Evolutionary conservation across 129 eudicot genomes (phyloP).

Genomic region (Pittosporum tobira): DNA sequence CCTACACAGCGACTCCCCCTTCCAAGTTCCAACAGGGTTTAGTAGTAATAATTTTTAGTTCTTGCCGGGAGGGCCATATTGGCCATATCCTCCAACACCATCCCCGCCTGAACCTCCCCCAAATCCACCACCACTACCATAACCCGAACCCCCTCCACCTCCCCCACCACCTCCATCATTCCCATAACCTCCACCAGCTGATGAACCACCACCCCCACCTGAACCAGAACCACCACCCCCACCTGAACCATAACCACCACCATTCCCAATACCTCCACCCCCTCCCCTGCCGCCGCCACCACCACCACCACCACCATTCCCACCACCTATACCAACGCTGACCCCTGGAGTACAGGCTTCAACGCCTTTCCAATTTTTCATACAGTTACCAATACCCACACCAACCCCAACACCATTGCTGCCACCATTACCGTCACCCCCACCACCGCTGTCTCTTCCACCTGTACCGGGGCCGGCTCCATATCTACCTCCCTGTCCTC

Average conservation of each 20-base stretch:
- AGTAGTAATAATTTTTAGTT: constrained; percentile 13
- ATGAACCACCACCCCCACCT: constrained; percentile 7
- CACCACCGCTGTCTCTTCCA: constrained; percentile 20
- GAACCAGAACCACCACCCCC: constrained; percentile 14
- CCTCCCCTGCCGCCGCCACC: constrained; percentile 19
- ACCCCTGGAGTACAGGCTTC: constrained; percentile 16
- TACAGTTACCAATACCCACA: constrained; percentile 10
- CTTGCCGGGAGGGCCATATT: constrained; percentile 21
- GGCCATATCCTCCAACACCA: constrained; percentile 12
- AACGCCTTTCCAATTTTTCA: constrained; percentile 13
- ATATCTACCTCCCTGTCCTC: constrained; percentile 4
- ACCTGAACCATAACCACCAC: constrained; percentile 18
- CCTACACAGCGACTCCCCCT: too few relatives aligned
- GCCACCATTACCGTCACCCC: constrained; percentile 19
- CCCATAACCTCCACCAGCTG: neutral
- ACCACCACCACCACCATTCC: constrained; percentile 11
- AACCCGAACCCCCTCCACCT: neutral
- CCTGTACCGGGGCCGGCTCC: constrained; percentile 5
- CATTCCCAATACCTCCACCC: constrained; percentile 18
- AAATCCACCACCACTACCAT: neutral
- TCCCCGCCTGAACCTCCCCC: neutral
- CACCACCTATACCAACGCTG: constrained; percentile 12
- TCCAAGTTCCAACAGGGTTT: too few relatives aligned
- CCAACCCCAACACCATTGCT: constrained; percentile 15
- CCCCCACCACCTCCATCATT: neutral